Base-by-base conservation (phyloP, 2,329 filamentous ascomycete genomes). In the Pseudocercospora fijiensis region DNA sequence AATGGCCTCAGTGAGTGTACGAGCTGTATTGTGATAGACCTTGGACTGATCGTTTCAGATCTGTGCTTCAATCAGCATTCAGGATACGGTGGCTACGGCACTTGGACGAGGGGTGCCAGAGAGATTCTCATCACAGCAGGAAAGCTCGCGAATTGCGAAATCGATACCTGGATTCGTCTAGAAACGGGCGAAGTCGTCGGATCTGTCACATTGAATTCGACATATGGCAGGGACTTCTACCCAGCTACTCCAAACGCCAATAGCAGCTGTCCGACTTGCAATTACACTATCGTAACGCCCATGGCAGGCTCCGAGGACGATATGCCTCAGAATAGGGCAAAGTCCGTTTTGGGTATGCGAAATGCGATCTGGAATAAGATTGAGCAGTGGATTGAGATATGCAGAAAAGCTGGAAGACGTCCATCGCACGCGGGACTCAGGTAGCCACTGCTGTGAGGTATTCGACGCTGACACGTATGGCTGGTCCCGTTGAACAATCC, bases 11-110 rank as follows among this genome's bases (percentile, higher is more conserved):
- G 64, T 64, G 26, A 57, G 64, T 64, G 53, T 13, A 16, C 20
- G n/a, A 11, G 27, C 16, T n/a, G 18, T 6, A 2, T 20, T 45
- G 1, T 13, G n/a, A 13, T 60, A 10, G 1, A 9, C 2, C 4
- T 26, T 22, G 22, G 5, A n/a, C 45, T 47, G 30, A 51, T 16
- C 61, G 3, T 26, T 16, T 7, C 22, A 49, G 45, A 75, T 45
- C 60, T 76, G 5, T 76, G 74, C 59, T 76, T 76, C 53, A 70
- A 70, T 10, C 71, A 72, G 61, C 72, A 72, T 51, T 69, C 68
- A 16, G 71, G 72, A 1, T 74, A 75, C 52, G 74, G 74, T 8
- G 75, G 74, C 6, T 76, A 76, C 52, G 75, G 74, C 1, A 69
- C 60, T 9, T 76, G 74, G 74, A 72, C 66, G 2, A 57, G 74